Evolutionary conservation across 1,284 basidiomycete species (phyloP).

Genomic region (Papiliotrema flavescens): DNA sequence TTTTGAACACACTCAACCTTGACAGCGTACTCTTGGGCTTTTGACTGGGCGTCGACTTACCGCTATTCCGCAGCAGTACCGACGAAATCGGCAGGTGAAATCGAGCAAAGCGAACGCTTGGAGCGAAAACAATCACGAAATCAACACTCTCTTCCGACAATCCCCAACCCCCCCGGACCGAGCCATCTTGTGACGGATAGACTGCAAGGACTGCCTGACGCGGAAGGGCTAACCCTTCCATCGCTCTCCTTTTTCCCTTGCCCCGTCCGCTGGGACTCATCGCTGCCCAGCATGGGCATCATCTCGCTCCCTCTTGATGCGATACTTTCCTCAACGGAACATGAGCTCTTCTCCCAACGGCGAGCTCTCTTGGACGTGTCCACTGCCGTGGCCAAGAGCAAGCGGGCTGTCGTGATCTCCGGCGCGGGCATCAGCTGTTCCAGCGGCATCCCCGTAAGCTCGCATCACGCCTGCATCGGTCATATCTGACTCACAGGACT

Average conservation of each 20-base stretch:
- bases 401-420: constrained; percentile 78
- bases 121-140: too few relatives aligned
- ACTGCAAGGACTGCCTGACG: too few relatives aligned
- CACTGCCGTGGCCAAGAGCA: constrained; percentile 71
- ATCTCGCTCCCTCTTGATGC: constrained; percentile 28
- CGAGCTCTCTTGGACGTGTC: constrained; percentile 63
- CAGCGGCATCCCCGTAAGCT: constrained; percentile 79
- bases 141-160: too few relatives aligned
- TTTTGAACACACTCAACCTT: not conserved
- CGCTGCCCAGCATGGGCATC: not conserved
- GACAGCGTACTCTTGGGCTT: not conserved
- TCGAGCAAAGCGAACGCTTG: too few relatives aligned
- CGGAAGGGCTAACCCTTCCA: too few relatives aligned
- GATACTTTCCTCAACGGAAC: constrained; percentile 21
- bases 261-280: too few relatives aligned
- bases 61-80: too few relatives aligned
- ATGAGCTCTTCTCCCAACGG: constrained; percentile 23
- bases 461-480: not conserved
- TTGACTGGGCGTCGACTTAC: too few relatives aligned
- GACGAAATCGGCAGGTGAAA: too few relatives aligned
- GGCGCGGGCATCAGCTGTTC: constrained; percentile 92
- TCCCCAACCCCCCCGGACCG: too few relatives aligned
- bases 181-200: too few relatives aligned
- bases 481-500: constrained; percentile 59
- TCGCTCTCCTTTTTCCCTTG: too few relatives aligned